Evolutionary conservation across 306 rosid species (phyloP).

Genomic region (Abrus pulchellus): DNA sequence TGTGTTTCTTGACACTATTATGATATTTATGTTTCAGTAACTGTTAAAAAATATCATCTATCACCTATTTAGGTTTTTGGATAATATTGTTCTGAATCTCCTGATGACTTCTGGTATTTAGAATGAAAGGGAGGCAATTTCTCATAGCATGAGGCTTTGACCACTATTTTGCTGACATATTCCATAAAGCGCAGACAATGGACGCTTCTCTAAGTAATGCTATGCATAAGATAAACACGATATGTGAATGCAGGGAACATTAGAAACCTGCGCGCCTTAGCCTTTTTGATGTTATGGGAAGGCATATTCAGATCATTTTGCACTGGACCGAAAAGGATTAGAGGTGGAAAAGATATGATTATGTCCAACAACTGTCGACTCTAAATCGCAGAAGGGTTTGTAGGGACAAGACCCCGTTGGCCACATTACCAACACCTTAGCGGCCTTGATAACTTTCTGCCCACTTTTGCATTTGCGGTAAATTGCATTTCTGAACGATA

Average conservation of each 20-base stretch:
- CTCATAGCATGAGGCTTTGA: constrained; percentile 5
- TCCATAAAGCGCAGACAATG: neutral
- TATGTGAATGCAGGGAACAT: neutral
- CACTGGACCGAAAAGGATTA: neutral
- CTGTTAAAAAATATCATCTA: constrained; percentile 49
- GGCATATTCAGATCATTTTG: neutral
- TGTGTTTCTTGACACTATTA: constrained; percentile 41
- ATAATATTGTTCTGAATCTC: constrained; percentile 40
- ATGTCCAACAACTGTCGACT: too few relatives aligned
- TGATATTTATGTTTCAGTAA: constrained; percentile 50
- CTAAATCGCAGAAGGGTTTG: too few relatives aligned
- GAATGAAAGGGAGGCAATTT: constrained; percentile 23
- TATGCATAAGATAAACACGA: constrained; percentile 15
- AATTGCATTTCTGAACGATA: too few relatives aligned
- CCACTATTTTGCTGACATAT: constrained; percentile 3
- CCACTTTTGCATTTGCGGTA: too few relatives aligned
- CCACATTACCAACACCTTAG: neutral
- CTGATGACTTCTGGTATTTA: constrained; percentile 2
- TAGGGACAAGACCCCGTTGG: neutral
- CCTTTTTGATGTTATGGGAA: neutral
- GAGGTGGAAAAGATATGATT: too few relatives aligned
- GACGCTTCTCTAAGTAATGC: neutral
- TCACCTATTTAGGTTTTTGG: constrained; percentile 45
- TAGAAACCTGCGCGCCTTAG: constrained; percentile 22
- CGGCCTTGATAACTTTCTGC: neutral